Conservation (phyloP, 805 yeast species). For the Sugiyamaella lignohabitans region DNA sequence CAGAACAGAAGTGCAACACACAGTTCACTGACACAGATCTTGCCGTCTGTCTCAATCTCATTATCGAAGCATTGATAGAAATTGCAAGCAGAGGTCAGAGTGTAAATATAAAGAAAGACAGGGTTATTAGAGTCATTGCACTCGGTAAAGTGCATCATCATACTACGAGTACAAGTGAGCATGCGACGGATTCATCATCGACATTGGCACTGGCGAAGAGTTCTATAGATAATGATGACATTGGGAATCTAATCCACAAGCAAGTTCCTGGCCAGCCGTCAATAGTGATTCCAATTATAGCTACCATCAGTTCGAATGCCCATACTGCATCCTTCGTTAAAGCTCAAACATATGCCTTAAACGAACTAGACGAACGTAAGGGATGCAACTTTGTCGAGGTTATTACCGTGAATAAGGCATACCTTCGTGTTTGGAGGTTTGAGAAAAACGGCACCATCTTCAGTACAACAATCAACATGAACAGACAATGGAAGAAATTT, state of each 20-base stretch:
- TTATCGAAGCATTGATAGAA: neutral
- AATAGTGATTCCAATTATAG: neutral
- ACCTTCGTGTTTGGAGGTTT: neutral
- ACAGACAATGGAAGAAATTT: neutral
- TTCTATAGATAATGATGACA: no score
- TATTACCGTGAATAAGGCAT: neutral
- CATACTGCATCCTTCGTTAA: neutral
- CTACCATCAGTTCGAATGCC: neutral
- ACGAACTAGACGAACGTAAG: no score
- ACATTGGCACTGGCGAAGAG: neutral
- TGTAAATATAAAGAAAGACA: neutral
- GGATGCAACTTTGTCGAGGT: neutral
- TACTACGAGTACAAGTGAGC: neutral
- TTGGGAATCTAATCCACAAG: no score
- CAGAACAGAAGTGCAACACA: neutral
- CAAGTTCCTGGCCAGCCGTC: neutral
- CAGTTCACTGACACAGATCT: neutral
- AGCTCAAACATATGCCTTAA: no score
- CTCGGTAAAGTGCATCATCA: neutral
- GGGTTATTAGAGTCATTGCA: neutral
- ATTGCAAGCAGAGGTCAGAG: neutral
- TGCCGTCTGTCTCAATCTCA: neutral
- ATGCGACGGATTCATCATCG: neutral
- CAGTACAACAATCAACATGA: no score
- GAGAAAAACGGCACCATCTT: neutral